Base-by-base conservation (phyloP, 2,329 filamentous ascomycete genomes). In the Dothidotthia symphoricarpi region DNA sequence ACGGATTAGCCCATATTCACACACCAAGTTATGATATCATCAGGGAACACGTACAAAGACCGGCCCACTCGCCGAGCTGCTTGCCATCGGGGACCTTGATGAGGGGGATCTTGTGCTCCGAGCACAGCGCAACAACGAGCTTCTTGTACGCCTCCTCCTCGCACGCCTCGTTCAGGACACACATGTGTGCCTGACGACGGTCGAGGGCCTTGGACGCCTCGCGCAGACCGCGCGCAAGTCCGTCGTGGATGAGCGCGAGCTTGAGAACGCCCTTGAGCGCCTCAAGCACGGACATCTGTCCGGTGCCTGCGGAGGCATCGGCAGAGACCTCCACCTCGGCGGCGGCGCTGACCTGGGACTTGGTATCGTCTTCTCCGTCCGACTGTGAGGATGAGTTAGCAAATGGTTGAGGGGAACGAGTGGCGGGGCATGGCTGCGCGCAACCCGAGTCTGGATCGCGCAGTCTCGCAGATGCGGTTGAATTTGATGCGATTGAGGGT, bases 71-170 rank as follows among this genome's bases (percentile, higher is more conserved):
- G 79, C 93, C 93, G 67, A 98, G 81, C 82, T 96, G 88, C 86
- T 98, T 98, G 75, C 93, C 93, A 75, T 98, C 93, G 61, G 90
- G 91, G 55, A 98, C 93, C 88, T 98, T 97, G 83, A 98, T 98
- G 67, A 98, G 80, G 58, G 93, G 93, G 68, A 98, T 98, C 85
- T 96, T 96, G 81, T 98, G 93, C 84, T 98, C 93, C 55, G 86
- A 88, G 87, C 93, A 98, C 48, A 98, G 86, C 51, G 93, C 93
- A 63, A 97, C 87, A 66, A 98, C 91, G 59, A 98, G 84, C 86
- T 98, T 98, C 89, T 98, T 98, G 83, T 98, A 98, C 61, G 93
- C 91, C 77, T 98, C 93, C 83, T 98, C 93, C 81, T 98, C 93
- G 81, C 93, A 98, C 61, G 86, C 85, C 84, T 98, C 93, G 84